phyloP scores from a whole-genome alignment of 1,284 basidiomycete species.

The Cryptococcus sp. region DNA sequence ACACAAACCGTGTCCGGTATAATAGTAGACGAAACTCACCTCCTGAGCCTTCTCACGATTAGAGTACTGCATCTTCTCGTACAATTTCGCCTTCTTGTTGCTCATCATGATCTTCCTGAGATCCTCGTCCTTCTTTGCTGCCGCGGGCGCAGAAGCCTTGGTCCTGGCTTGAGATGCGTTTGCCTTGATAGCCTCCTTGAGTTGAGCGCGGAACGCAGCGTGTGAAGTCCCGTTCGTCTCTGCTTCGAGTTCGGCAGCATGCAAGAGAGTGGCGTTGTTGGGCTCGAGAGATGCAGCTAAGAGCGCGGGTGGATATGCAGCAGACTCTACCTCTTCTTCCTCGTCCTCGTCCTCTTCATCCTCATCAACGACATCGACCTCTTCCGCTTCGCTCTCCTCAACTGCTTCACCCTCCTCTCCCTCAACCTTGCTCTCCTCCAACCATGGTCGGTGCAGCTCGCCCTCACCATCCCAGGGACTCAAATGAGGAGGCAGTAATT shows the following conservation, averaged over 20 bases:
- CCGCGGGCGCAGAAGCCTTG: slow-evolving; percentile 27
- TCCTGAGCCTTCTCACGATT: slow-evolving; percentile 77
- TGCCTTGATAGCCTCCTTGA: slow-evolving; percentile 66
- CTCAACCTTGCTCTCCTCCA: slow-evolving; percentile 52
- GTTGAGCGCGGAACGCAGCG: slow-evolving; percentile 76
- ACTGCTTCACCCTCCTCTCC: slow-evolving; percentile 48
- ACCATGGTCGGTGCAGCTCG: slow-evolving; percentile 60
- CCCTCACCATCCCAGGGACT: slow-evolving; percentile 91
- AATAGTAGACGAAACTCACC: slow-evolving; percentile 58
- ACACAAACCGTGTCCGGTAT: slow-evolving; percentile 30
- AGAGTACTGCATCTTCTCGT: slow-evolving; percentile 91
- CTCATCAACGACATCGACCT: slow-evolving; percentile 42
- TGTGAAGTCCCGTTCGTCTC: slow-evolving; percentile 87
- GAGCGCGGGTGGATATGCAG: slow-evolving; percentile 55
- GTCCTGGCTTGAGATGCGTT: slow-evolving; percentile 49
- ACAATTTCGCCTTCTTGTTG: slow-evolving; percentile 93
- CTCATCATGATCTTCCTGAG: slow-evolving; percentile 99
- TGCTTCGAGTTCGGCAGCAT: slow-evolving; percentile 89
- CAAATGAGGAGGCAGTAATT: slow-evolving; percentile 87
- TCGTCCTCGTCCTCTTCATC: slow-evolving; percentile 51
- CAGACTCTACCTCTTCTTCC: slow-evolving; percentile 39
- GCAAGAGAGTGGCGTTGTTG: slow-evolving; percentile 68
- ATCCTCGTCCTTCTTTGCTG: slow-evolving; percentile 65
- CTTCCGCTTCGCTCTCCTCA: slow-evolving; percentile 46
- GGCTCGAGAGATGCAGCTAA: slow-evolving; percentile 62